phyloP scores from a whole-genome alignment of 352 stramenopile genomes.

The Elongisporangium undulatum region DNA sequence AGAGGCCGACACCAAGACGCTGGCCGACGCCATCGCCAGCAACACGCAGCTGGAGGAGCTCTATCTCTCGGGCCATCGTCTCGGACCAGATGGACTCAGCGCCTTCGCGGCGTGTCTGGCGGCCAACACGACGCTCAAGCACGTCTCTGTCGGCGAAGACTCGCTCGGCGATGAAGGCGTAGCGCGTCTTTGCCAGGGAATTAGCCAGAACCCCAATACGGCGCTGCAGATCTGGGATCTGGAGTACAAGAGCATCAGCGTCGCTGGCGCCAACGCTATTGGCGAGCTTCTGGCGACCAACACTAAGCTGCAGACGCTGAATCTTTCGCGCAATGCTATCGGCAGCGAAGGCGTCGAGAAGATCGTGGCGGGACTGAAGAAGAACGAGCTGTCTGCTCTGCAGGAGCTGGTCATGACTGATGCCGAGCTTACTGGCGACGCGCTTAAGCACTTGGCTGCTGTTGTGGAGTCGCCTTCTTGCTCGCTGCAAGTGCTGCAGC shows the following conservation, averaged over 20 bases:
- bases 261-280: constrained; percentile 36
- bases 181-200: constrained; percentile 31
- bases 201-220: constrained; percentile 50
- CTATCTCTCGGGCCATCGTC: constrained; percentile 70
- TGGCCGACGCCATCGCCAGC: constrained; percentile 44
- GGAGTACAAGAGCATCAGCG: constrained; percentile 61
- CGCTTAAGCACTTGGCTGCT: constrained; percentile 40
- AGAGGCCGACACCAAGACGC: constrained; percentile 39
- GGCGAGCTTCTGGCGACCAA: constrained; percentile 49
- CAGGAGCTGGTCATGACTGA: constrained; percentile 44
- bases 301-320: constrained; percentile 37
- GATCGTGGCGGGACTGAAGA: constrained; percentile 29
- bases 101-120: constrained; percentile 68
- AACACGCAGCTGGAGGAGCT: constrained; percentile 70
- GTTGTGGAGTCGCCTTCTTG: constrained; percentile 35
- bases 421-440: constrained; percentile 32
- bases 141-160: constrained; percentile 62
- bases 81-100: constrained; percentile 30
- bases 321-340: constrained; percentile 59
- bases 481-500: constrained; percentile 49
- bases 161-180: constrained; percentile 50
- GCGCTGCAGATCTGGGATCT: constrained; percentile 62
- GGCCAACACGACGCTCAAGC: constrained; percentile 57
- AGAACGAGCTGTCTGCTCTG: constrained; percentile 27
- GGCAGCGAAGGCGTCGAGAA: constrained; percentile 32